Evolutionary conservation across 306 rosid species (phyloP).

Genomic region (Vigna trinervia): DNA sequence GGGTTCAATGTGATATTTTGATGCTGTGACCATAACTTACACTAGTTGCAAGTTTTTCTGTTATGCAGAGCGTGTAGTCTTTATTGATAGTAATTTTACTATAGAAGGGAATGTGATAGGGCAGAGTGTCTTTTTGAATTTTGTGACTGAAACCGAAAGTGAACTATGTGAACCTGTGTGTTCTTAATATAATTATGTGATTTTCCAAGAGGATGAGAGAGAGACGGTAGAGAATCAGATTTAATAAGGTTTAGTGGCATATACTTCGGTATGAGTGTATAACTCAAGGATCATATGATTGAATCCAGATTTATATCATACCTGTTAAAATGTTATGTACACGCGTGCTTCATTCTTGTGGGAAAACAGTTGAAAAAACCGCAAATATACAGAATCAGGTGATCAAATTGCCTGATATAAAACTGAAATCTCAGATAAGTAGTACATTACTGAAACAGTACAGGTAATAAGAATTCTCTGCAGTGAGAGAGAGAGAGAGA

Average conservation of each 20-base stretch:
- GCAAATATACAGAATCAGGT: not conserved
- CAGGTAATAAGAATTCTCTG: not conserved
- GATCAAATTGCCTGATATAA: slow-evolving; percentile 1
- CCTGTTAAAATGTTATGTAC: not conserved
- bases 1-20: not conserved
- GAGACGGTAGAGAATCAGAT: slow-evolving; percentile 10
- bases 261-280: not conserved
- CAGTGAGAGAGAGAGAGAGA: not conserved
- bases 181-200: not conserved
- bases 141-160: not conserved
- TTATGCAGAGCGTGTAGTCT: not conserved
- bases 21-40: not conserved
- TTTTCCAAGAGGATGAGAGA: slow-evolving; percentile 7
- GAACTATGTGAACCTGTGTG: not conserved
- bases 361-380: slow-evolving; percentile 1
- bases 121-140: not conserved
- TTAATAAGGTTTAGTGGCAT: slow-evolving; percentile 4
- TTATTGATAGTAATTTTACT: not conserved
- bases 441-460: not conserved
- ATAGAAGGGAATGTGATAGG: not conserved
- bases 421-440: not conserved
- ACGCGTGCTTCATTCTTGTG: slow-evolving; percentile 3
- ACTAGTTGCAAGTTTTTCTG: not conserved
- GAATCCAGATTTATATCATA: not conserved
- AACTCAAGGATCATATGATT: not conserved